Evolutionary conservation across 2,329 filamentous ascomycete species (phyloP), one percentile per base, ranked within the genome.

Genomic region (Chaetomiaceae sp.): DNA sequence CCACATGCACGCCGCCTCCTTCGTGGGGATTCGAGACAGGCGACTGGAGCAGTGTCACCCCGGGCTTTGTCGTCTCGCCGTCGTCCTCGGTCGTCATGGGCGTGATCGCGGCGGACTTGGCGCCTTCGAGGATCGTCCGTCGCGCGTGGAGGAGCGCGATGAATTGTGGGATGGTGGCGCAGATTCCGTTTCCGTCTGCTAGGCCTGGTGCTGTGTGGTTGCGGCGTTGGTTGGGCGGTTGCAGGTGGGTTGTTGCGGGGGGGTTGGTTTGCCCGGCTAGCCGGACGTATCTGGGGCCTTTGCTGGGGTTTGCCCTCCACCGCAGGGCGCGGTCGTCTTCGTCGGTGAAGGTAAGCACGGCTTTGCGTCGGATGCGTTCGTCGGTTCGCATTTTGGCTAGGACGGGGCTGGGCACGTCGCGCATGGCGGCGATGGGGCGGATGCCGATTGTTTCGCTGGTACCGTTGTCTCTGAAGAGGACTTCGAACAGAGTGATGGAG

Each of bases 121-220:
- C 49, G 2, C 54, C 34, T 42, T 60, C 58, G 8, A 60, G 37
- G 14, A 60, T 45, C 10, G 54, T 30, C 16, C 58, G 38, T 17
- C 49, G 44, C 8, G 54, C 50, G 16, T 59, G 57, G 20, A 60
- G 50, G 23, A 60, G 47, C 5, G 58, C 56, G 12, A 60, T 39
- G 35, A 59, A 58, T 44, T 60, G 58, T 23, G 58, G 56, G 4
- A 58, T 52, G 2, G 58, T 60, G 1, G 58, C 58, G 23, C 54
- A 42, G 13, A 60, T 44, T 4, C 51, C 58, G 19, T 57, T 45
- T 4, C 47, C 58, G 10, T 55, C 55, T 0, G 46, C 56, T 8
- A 56, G 21, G 9, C 39, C 42, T 2, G 25, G 10, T 2, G 34
- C 37, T 10, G 25, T 9, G 27, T 39, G 25, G 14, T 47, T 48